phyloP scores from a whole-genome alignment of 345 rosid genomes.

The Physaria fendleri region DNA sequence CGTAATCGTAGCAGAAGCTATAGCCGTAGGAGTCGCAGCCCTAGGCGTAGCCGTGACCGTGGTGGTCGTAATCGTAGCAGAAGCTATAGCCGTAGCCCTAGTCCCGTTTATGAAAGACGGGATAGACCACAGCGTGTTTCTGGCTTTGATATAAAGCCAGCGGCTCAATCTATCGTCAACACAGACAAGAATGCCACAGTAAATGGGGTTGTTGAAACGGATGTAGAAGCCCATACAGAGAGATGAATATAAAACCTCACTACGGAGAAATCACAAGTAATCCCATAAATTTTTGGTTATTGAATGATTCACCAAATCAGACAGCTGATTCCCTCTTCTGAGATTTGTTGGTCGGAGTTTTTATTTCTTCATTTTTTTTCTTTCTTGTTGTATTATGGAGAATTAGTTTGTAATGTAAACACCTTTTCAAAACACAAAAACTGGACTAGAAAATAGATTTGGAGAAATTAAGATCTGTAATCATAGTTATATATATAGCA shows the following conservation, averaged over 20 bases:
- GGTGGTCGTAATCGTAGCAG: slow-evolving; percentile 25
- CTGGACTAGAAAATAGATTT: background rate
- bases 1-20: slow-evolving; percentile 40
- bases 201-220: slow-evolving; percentile 10
- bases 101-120: too few relatives aligned
- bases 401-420: slow-evolving; percentile 16
- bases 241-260: background rate
- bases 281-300: slow-evolving; percentile 12
- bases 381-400: slow-evolving; percentile 15
- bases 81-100: background rate
- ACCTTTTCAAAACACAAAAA: background rate
- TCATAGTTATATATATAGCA: background rate
- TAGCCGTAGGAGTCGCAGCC: slow-evolving; percentile 48
- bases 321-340: background rate
- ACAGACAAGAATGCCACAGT: background rate
- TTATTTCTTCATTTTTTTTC: background rate
- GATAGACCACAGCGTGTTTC: background rate
- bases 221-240: slow-evolving; percentile 3
- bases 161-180: background rate
- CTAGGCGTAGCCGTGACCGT: slow-evolving; percentile 38
- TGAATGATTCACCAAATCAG: slow-evolving; percentile 1
- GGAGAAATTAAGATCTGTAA: background rate
- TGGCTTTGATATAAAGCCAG: background rate
- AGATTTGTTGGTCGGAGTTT: background rate
- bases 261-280: background rate